A percentile compares a stretch with the other conserved stretches of the same genome.
Evolutionary conservation across 2,329 filamentous ascomycete genomes (phyloP).

Genomic region (Curvularia sp.): DNA sequence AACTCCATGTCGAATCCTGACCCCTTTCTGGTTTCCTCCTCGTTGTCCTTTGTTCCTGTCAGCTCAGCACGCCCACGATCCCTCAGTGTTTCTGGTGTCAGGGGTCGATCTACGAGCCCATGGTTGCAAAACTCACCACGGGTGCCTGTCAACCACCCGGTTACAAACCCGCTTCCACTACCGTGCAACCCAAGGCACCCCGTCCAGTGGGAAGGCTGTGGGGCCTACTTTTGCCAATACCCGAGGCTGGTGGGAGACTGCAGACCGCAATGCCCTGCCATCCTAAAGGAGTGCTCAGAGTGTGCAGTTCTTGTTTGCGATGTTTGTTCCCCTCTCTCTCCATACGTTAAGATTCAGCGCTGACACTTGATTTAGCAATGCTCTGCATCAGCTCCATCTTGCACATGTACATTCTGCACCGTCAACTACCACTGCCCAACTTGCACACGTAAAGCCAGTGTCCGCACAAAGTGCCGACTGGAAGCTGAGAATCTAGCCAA

Average conservation of each 20-base stretch:
- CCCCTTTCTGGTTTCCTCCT: conserved; percentile 32
- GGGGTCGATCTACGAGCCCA: conserved; percentile 40
- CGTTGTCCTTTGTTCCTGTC: conserved; percentile 42
- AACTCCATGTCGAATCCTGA: conserved; percentile 35
- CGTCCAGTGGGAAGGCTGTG: conserved; percentile 55
- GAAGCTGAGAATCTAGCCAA: conserved; percentile 46
- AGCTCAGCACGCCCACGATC: conserved; percentile 49
- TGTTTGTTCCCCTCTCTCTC: conserved; percentile 37
- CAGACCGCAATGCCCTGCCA: conserved; percentile 46
- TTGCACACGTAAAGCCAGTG: conserved; percentile 45
- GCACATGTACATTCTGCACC: conserved; percentile 51
- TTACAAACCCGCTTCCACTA: conserved; percentile 46
- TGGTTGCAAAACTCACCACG: conserved; percentile 40
- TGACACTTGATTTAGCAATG: conserved; percentile 39
- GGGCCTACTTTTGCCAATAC: conserved; percentile 53
- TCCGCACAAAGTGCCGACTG: conserved; percentile 47
- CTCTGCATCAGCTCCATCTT: conserved; percentile 38
- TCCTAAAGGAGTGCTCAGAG: conserved; percentile 50
- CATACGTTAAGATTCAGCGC: neutral
- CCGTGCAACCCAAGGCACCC: conserved; percentile 52
- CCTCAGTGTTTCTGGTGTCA: conserved; percentile 48
- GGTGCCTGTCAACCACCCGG: conserved; percentile 34
- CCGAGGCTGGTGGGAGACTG: conserved; percentile 50
- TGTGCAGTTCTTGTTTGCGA: conserved; percentile 53
- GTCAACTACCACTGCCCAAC: conserved; percentile 51